Evolutionary conservation across 1,284 basidiomycete species (phyloP).

Genomic region (Rhodotorula mucilaginosa): DNA sequence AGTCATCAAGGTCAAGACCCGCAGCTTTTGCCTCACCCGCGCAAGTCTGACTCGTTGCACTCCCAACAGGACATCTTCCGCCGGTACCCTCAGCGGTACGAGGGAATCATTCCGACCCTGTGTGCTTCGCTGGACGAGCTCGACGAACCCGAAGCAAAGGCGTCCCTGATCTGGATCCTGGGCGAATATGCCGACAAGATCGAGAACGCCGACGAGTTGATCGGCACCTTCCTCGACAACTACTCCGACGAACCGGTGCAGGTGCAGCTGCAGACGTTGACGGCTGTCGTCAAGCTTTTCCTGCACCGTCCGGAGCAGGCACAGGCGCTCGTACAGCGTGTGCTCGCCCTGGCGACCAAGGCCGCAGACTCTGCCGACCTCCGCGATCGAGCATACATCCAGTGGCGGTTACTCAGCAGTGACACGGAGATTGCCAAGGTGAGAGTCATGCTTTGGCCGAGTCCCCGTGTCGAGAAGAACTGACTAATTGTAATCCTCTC

Average conservation of each 20-base stretch:
- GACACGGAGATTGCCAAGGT: slow-evolving; percentile 93
- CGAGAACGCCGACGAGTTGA: slow-evolving; percentile 88
- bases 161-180: slow-evolving; percentile 97
- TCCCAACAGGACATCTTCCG: slow-evolving; percentile 88
- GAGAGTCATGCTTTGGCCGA: slow-evolving; percentile 5
- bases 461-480: background rate
- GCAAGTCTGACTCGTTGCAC: background rate
- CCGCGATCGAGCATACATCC: slow-evolving; percentile 93
- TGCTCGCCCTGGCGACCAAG: slow-evolving; percentile 90
- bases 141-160: slow-evolving; percentile 97
- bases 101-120: slow-evolving; percentile 90
- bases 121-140: slow-evolving; percentile 94
- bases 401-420: slow-evolving; percentile 88
- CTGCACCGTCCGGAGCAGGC: slow-evolving; percentile 88
- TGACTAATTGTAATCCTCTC: background rate
- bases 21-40: background rate
- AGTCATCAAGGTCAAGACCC: slow-evolving; percentile 88
- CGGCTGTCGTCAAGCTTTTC: slow-evolving; percentile 95
- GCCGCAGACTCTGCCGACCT: slow-evolving; percentile 96
- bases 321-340: slow-evolving; percentile 82
- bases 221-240: slow-evolving; percentile 83
- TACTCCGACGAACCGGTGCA: slow-evolving; percentile 89
- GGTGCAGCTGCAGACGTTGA: slow-evolving; percentile 94
- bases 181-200: slow-evolving; percentile 97
- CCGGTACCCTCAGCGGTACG: slow-evolving; percentile 95